Conservation (phyloP, 2,329 filamentous ascomycete species). For the Curvularia hawaiiensis region DNA sequence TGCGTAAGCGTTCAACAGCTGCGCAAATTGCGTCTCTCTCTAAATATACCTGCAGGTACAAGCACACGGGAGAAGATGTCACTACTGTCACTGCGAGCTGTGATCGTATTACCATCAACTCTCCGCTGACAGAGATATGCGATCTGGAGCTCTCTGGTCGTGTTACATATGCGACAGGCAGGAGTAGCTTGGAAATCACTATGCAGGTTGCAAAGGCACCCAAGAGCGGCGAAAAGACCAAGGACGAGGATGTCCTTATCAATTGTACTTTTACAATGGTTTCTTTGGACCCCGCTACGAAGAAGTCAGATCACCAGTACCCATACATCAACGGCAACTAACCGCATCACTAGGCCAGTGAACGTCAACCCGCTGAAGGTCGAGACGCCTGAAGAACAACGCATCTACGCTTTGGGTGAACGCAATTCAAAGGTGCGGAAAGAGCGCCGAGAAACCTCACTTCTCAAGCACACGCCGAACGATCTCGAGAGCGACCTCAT, state of each 20-base stretch:
- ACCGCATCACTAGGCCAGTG: conserved; percentile 54
- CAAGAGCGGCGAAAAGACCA: conserved; percentile 59
- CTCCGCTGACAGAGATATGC: conserved; percentile 76
- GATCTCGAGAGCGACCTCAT: conserved; percentile 74
- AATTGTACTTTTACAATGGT: conserved; percentile 82
- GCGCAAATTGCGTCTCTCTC: conserved; percentile 45
- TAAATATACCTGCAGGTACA: conserved; percentile 55
- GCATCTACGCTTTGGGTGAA: conserved; percentile 66
- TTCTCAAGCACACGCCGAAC: conserved; percentile 71
- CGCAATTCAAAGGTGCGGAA: conserved; percentile 71
- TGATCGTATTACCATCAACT: conserved; percentile 69
- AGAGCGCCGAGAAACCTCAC: conserved; percentile 62
- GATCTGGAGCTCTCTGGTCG: conserved; percentile 74
- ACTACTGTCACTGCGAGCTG: conserved; percentile 69
- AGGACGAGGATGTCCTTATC: conserved; percentile 67
- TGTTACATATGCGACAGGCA: conserved; percentile 73
- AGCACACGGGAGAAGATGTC: conserved; percentile 68
- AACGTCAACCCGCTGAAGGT: conserved; percentile 65
- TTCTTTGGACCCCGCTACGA: conserved; percentile 70
- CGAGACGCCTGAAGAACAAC: conserved; percentile 69
- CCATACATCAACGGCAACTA: background rate
- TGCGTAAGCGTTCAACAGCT: conserved; percentile 63
- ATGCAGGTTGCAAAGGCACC: conserved; percentile 74
- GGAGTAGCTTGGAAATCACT: conserved; percentile 75
- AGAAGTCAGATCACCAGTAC: conserved; percentile 53